phyloP scores from a whole-genome alignment of 371 early-diverging fungal genomes.

The Blyttiomyces sp. region DNA sequence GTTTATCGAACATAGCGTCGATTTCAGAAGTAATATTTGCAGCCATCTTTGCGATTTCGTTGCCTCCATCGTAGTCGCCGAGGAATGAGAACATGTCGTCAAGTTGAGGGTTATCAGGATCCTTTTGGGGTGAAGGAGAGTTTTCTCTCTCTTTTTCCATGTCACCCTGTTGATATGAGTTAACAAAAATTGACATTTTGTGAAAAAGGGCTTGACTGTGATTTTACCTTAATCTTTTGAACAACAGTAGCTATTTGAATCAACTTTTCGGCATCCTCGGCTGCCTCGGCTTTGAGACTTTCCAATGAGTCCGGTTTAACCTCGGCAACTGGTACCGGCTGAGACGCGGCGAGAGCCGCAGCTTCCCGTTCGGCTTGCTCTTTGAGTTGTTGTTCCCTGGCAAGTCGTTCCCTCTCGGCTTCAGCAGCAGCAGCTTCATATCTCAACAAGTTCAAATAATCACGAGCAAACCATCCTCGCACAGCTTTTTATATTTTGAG shows the following conservation, averaged over 20 bases:
- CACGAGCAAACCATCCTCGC: constrained; percentile 47
- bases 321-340: not conserved
- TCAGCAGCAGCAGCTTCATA: constrained; percentile 13
- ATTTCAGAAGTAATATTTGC: constrained; percentile 40
- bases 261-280: constrained; percentile 10
- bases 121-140: no score
- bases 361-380: constrained; percentile 14
- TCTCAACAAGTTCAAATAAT: constrained; percentile 24
- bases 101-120: constrained; percentile 22
- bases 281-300: no score
- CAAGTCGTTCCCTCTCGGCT: constrained; percentile 4
- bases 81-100: constrained; percentile 45
- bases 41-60: constrained; percentile 32
- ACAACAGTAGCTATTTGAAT: constrained; percentile 12
- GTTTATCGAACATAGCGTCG: constrained; percentile 18
- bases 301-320: not conserved
- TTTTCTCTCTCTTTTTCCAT: no score
- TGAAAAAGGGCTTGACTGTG: no score
- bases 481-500: no score
- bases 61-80: constrained; percentile 36
- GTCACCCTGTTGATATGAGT: no score
- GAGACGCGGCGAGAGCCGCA: constrained; percentile 3
- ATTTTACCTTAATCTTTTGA: constrained; percentile 19
- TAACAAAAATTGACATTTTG: no score
- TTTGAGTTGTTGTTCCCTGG: constrained; percentile 7